Evolutionary conservation across 805 yeast species (phyloP).

Genomic region (Starmera dryadoides): DNA sequence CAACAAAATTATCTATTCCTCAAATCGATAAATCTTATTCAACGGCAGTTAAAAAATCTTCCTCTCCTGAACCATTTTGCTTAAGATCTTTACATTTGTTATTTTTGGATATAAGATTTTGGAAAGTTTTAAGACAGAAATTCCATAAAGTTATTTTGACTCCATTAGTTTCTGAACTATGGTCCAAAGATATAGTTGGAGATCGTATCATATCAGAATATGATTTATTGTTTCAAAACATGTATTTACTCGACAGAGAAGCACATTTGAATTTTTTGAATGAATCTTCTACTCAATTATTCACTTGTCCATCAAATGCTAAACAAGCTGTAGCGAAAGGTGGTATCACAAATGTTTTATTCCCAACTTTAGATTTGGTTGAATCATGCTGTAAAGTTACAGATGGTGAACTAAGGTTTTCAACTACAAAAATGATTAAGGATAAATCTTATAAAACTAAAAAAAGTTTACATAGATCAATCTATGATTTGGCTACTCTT

Average conservation of each 20-base stretch:
- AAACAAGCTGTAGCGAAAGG: constrained; percentile 35
- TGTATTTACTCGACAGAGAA: constrained; percentile 71
- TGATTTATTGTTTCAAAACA: constrained; percentile 39
- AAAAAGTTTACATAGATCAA: constrained; percentile 1
- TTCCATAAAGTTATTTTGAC: constrained; percentile 47
- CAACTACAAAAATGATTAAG: neutral
- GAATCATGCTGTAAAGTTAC: constrained; percentile 32
- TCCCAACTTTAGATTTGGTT: constrained; percentile 38
- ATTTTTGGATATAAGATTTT: constrained; percentile 51
- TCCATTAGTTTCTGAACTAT: constrained; percentile 42
- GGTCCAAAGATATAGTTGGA: constrained; percentile 40
- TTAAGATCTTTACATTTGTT: constrained; percentile 55
- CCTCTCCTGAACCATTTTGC: constrained; percentile 2
- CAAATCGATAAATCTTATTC: neutral
- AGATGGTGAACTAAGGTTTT: constrained; percentile 17
- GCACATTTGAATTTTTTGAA: constrained; percentile 76
- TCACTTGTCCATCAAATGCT: constrained; percentile 83
- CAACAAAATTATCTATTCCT: neutral
- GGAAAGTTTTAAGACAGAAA: constrained; percentile 41
- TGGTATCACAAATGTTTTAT: constrained; percentile 35
- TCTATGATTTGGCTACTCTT: constrained; percentile 11
- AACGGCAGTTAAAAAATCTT: neutral
- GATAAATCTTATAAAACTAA: neutral
- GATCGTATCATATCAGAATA: constrained; percentile 48
- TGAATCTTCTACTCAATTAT: constrained; percentile 74